Base-by-base conservation (phyloP, 2,329 filamentous ascomycete genomes). In the Penicillium rolfsii region DNA sequence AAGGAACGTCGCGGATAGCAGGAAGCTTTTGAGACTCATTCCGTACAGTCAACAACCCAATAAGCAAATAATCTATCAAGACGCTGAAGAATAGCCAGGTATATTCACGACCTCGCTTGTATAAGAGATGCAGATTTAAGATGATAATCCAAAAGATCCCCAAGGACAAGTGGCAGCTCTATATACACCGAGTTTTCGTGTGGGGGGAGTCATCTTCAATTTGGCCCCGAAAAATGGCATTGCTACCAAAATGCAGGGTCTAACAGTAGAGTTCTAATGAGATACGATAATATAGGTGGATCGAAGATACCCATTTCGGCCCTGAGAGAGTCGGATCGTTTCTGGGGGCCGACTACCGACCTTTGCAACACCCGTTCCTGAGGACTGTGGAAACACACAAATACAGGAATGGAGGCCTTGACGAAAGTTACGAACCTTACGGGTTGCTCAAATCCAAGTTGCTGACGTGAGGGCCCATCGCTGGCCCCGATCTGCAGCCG, bases 71-170 rank as follows among this genome's bases (percentile, higher is more conserved):
- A n/a, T 48, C 45, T 26, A 40, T 53, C 12, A 36, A 28, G 38
- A 40, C 26, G 45, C 45, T 30, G 5, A 30, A 28, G 19, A 53
- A 53, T 9, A 3, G 7, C 19, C 33, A 53, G 33, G 50, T 24
- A 38, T 28, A 50, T n/a, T 16, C 30, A 40, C 50, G 35, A 40
- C 35, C 50, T 40, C 50, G 36, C 50, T 40, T 53, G 50, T 19
- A 53, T 19, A 22, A 19, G n/a, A 50, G 35, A 5, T 5, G 2
- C 3, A 35, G 12, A 24, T n/a, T 3, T 6, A n/a, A 26, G 14
- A 26, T 38, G 7, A 53, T 14, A 38, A 40, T 35, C 19, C 9
- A n/a, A 38, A 19, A 7, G 4, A 9, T 7, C 14, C 14, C n/a
- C 8, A 53, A 38, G 35, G 36, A 40, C 19, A 53, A 26, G 33